Conservation (phyloP, 2,329 filamentous ascomycete species). For the Fusarium miscanthi region DNA sequence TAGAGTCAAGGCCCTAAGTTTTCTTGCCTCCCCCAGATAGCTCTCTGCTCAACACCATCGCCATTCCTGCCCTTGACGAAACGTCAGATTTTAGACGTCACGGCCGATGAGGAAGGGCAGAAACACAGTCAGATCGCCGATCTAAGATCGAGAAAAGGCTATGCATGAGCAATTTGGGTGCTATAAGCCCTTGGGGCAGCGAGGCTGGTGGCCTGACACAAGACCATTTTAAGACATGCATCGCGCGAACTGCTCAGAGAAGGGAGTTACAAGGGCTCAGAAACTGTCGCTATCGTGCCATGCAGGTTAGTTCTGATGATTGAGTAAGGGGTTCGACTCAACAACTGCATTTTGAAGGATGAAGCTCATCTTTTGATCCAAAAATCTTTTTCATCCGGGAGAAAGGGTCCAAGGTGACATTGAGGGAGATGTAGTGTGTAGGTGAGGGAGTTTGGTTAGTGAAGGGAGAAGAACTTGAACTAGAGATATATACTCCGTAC, state of each 20-base stretch:
- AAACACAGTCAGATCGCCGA: slow-evolving; percentile 20
- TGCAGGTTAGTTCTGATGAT: background rate
- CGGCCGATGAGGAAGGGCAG: slow-evolving; percentile 2
- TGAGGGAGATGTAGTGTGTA: slow-evolving; percentile 4
- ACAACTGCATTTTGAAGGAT: background rate
- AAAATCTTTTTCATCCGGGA: background rate
- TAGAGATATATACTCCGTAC: background rate
- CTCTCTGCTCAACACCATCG: slow-evolving; percentile 7
- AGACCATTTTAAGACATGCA: slow-evolving; percentile 28
- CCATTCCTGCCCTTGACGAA: slow-evolving; percentile 26
- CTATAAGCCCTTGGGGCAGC: slow-evolving; percentile 14
- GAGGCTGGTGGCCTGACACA: slow-evolving; percentile 13
- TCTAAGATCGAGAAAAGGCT: slow-evolving; percentile 4
- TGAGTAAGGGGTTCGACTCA: slow-evolving; percentile 28
- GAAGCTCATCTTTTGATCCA: background rate
- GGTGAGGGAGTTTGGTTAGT: background rate
- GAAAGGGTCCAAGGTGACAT: background rate
- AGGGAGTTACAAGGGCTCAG: slow-evolving; percentile 9
- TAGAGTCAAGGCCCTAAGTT: too few relatives aligned
- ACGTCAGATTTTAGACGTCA: slow-evolving; percentile 22
- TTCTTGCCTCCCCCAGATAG: background rate
- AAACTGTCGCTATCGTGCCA: background rate
- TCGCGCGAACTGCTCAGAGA: slow-evolving; percentile 19
- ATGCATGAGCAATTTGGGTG: slow-evolving; percentile 6
- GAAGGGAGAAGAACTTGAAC: background rate